phyloP scores from a whole-genome alignment of 371 early-diverging fungal genomes.

The Mortierella sp. region DNA sequence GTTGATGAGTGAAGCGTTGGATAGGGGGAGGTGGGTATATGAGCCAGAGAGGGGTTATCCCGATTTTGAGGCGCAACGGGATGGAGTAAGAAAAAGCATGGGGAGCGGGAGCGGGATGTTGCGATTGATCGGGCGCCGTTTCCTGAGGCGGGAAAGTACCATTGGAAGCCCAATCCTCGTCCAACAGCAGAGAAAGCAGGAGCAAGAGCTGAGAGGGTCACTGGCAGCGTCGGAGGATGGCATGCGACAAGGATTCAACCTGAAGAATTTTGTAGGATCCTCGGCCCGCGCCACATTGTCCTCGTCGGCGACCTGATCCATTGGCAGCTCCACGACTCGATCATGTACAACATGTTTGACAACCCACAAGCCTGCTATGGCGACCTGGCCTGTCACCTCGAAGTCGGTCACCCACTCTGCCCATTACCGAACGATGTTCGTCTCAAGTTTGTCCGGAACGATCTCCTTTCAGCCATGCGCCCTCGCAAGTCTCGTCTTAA shows the following conservation, averaged over 20 bases:
- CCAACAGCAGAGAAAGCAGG: background rate
- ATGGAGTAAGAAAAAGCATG: conserved; percentile 53
- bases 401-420: conserved; percentile 45
- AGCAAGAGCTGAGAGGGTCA: too few species aligned
- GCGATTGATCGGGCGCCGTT: conserved; percentile 50
- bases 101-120: conserved; percentile 44
- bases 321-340: conserved; percentile 71
- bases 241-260: conserved; percentile 33
- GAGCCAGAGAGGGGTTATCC: conserved; percentile 47
- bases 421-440: conserved; percentile 52
- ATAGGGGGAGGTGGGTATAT: conserved; percentile 53
- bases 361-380: conserved; percentile 71
- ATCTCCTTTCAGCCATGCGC: conserved; percentile 59
- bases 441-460: conserved; percentile 69
- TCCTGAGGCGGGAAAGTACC: conserved; percentile 55
- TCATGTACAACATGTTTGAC: conserved; percentile 71
- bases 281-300: conserved; percentile 51
- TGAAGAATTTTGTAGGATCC: conserved; percentile 44
- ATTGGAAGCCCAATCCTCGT: conserved; percentile 33
- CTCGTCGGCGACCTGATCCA: conserved; percentile 72
- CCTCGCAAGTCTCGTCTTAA: conserved; percentile 32
- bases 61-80: conserved; percentile 47
- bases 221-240: conserved; percentile 25
- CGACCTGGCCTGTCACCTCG: conserved; percentile 65
- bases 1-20: conserved; percentile 46